Conservation (phyloP, 441 rosid species). For the Bruguiera hainesii region DNA sequence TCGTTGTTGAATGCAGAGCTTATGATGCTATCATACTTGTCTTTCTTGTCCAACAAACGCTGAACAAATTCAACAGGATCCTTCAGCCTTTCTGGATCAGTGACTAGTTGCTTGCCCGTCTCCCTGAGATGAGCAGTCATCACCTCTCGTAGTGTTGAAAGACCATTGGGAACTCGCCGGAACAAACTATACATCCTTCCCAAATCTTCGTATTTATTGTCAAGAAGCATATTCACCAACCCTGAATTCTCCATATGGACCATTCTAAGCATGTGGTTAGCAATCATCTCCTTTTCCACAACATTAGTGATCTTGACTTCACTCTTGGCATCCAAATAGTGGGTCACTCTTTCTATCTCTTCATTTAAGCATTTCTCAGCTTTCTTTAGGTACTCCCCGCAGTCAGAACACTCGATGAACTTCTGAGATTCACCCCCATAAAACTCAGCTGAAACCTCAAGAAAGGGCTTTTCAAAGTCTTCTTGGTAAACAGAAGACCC, state of each 20-base stretch:
- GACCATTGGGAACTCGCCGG: conserved; percentile 87
- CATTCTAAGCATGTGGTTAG: conserved; percentile 87
- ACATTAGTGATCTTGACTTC: conserved; percentile 87
- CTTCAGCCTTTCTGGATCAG: conserved; percentile 87
- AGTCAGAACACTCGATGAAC: conserved; percentile 83
- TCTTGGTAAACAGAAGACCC: conserved; percentile 87
- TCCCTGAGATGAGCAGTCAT: conserved; percentile 94
- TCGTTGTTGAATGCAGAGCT: conserved; percentile 69
- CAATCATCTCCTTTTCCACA: conserved; percentile 96
- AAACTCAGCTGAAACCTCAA: conserved; percentile 89
- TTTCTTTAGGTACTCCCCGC: conserved; percentile 88
- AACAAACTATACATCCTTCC: conserved; percentile 88
- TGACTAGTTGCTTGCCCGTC: conserved; percentile 86
- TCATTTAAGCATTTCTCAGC: conserved; percentile 86
- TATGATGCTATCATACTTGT: conserved; percentile 77
- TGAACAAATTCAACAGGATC: conserved; percentile 96
- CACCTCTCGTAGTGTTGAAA: conserved; percentile 66
- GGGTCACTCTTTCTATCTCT: conserved; percentile 88
- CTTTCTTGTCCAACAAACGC: conserved; percentile 82
- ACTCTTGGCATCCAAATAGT: conserved; percentile 83
- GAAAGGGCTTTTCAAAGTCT: conserved; percentile 90
- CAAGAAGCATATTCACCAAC: conserved; percentile 86
- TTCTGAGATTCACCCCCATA: conserved; percentile 84
- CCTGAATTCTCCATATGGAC: conserved; percentile 99
- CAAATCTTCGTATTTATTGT: conserved; percentile 81